phyloP scores from a whole-genome alignment of 352 stramenopile genomes.

The Thalassiosira exigua region DNA sequence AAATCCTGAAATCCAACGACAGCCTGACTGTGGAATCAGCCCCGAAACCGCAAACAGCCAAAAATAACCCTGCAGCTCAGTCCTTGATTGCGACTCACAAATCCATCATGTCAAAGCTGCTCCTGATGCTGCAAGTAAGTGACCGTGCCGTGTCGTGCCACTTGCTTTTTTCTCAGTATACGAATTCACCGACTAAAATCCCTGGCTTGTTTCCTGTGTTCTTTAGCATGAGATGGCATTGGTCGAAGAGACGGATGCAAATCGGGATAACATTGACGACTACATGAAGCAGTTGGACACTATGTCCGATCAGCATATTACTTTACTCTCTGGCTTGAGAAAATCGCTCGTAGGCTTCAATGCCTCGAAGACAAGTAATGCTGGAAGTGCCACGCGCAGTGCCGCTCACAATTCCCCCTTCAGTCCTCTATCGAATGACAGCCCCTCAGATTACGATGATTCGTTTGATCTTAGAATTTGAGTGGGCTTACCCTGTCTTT shows the following conservation, averaged over 20 bases:
- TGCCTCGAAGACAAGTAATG: too few relatives aligned
- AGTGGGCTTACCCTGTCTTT: not conserved
- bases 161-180: too few relatives aligned
- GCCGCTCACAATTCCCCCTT: too few relatives aligned
- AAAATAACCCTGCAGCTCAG: slow-evolving; percentile 34
- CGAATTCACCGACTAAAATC: too few relatives aligned
- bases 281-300: slow-evolving; percentile 74
- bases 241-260: slow-evolving; percentile 69
- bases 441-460: not conserved
- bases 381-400: too few relatives aligned
- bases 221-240: slow-evolving; percentile 73
- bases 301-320: slow-evolving; percentile 67
- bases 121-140: slow-evolving; percentile 72
- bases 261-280: slow-evolving; percentile 73
- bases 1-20: slow-evolving; percentile 29
- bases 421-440: not conserved
- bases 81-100: slow-evolving; percentile 69
- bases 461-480: not conserved
- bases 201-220: not conserved
- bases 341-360: too few relatives aligned
- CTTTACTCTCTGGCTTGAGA: slow-evolving; percentile 65
- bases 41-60: slow-evolving; percentile 23
- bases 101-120: slow-evolving; percentile 67
- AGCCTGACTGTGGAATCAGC: slow-evolving; percentile 5
- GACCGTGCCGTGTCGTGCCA: too few relatives aligned